Base-by-base conservation (phyloP, 2,329 filamentous ascomycete genomes). In the Diaporthe nobilis region DNA sequence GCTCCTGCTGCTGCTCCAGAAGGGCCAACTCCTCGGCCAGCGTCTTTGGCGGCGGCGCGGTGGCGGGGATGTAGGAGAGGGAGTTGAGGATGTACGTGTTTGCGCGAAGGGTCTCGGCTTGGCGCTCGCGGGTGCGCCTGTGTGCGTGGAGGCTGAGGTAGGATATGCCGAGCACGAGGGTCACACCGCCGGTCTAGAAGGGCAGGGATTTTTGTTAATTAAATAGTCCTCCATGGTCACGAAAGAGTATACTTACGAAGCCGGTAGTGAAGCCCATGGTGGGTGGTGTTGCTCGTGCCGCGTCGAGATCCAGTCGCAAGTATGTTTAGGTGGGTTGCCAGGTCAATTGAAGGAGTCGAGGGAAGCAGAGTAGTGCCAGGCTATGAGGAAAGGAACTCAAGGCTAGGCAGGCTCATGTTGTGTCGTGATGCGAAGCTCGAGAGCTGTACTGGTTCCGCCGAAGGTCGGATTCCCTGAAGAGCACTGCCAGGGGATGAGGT, bases 251-350 rank as follows among this genome's bases (percentile, higher is more conserved):
- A 86, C 92, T 78, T 89, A 95, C 94, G 83, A 95, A 94, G 80
- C 94, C 94, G 57, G 91, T 89, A 79, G 90, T 89, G 87, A 95
- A 94, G 82, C 93, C 93, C 93, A 95, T 95, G 79, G 75, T 85
- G 77, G 75, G 74, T 53, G 77, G 78, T 75, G 53, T 75, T 51
- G 61, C 55, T 65, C 57, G 47, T 65, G 37, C 44, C 10, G 37
- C n/a, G 53, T 17, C 15, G 31, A n/a, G 31, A 47, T 22, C 55
- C 25, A 39, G 39, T 77, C 78, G 67, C 37, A 60, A 74, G 51
- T 80, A 81, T 82, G 81, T 82, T 80, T 75, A 65, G 39, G 39
- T 28, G 58, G 25, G 53, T 25, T 25, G 13, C n/a, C 42, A 20
- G 53, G 60, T 47, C 68, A 73, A 71, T 75, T 61, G 39, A n/a